A percentile compares a stretch with the other conserved stretches of the same genome.
These are phyloP conservation scores for Plasmopara viticola DNA, from an alignment of 352 stramenopile species.

Conservation along the genomic window DNA sequence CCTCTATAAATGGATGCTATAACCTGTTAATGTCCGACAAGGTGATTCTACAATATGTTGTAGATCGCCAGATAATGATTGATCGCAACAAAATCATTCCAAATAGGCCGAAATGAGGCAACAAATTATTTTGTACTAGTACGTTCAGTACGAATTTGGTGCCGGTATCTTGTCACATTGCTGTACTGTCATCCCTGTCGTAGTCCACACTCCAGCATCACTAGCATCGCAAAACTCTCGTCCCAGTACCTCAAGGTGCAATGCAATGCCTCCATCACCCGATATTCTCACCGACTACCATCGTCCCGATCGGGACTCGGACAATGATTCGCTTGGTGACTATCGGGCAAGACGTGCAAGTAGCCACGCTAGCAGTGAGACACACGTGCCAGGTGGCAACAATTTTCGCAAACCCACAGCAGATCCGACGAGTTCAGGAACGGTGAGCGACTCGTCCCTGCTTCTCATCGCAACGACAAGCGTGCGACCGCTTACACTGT, in stretches of 20 bases:
- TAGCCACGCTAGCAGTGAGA: no score
- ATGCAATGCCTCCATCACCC: slow-evolving; percentile 14
- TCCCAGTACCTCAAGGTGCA: slow-evolving; percentile 1
- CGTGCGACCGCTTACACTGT: slow-evolving; percentile 31
- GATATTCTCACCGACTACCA: slow-evolving; percentile 12
- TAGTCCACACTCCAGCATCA: slow-evolving; percentile 14
- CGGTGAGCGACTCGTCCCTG: slow-evolving; percentile 4
- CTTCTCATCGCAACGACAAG: slow-evolving; percentile 11
- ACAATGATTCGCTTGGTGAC: slow-evolving; percentile 14
- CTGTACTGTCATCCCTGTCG: slow-evolving; percentile 20
- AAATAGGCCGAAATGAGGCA: no score
- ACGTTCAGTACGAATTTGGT: no score
- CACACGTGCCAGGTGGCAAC: slow-evolving; percentile 14
- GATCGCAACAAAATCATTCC: no score
- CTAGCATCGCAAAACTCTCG: slow-evolving; percentile 3
- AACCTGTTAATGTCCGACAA: no score
- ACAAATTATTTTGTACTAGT: no score
- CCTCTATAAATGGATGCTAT: no score
- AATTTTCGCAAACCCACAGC: slow-evolving; percentile 20
- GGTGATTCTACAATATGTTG: no score
- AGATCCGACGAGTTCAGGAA: slow-evolving; percentile 12
- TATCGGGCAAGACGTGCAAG: slow-evolving; percentile 20
- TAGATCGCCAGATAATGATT: no score
- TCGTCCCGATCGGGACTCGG: slow-evolving; percentile 18
- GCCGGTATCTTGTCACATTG: no score